A percentile compares a stretch with the other conserved stretches of the same genome.
Conservation (phyloP, 768 basidiomycete genomes). For the Phaffia australis region DNA sequence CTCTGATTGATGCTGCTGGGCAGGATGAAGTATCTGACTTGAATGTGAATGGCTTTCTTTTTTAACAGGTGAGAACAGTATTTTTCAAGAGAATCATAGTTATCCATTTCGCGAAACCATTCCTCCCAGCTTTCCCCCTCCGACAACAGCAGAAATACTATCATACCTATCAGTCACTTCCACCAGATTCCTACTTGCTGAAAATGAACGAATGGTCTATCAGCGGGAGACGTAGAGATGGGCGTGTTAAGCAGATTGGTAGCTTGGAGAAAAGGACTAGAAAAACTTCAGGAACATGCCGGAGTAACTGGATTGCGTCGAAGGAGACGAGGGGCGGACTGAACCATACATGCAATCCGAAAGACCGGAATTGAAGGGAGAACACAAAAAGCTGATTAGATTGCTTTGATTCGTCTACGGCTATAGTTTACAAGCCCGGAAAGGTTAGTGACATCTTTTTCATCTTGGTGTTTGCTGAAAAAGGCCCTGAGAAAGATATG, state of each 20-base stretch:
- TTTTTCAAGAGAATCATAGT: not conserved
- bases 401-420: not conserved
- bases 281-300: not conserved
- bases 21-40: not conserved
- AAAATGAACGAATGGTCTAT: no score
- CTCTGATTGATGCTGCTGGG: not conserved
- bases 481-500: not conserved
- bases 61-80: not conserved
- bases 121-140: not conserved
- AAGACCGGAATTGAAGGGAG: not conserved
- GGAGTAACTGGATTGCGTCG: not conserved
- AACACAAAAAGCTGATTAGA: not conserved
- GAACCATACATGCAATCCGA: no score
- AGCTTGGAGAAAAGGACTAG: not conserved
- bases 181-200: no score
- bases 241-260: not conserved
- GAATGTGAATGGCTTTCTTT: not conserved
- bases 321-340: not conserved
- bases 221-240: no score
- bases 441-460: slow-evolving; percentile 49
- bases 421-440: slow-evolving; percentile 49
- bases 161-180: no score
- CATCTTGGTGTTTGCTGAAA: no score
- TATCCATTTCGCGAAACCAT: no score
- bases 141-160: no score